Evolutionary conservation across 768 basidiomycete genomes (phyloP).

Genomic region (Boletus insuetus): DNA sequence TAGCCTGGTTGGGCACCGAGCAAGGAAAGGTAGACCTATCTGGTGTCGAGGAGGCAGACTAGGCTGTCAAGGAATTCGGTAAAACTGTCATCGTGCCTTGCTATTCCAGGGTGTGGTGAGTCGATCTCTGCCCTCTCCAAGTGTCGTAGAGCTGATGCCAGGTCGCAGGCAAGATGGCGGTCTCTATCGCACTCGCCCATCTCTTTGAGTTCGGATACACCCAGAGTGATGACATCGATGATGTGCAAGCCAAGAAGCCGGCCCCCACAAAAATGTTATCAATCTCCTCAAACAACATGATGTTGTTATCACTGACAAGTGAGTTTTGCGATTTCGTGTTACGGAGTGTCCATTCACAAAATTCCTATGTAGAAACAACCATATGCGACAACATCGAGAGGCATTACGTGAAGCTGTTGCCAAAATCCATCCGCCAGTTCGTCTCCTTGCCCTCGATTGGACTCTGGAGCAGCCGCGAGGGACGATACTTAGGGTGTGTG

Average conservation of each 20-base stretch:
- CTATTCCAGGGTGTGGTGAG: slow-evolving; percentile 91
- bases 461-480: slow-evolving; percentile 51
- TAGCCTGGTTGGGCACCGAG: slow-evolving; percentile 62
- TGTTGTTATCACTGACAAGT: slow-evolving; percentile 95
- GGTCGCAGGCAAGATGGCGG: slow-evolving; percentile 75
- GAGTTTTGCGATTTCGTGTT: slow-evolving; percentile 21
- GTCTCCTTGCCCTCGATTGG: slow-evolving; percentile 84
- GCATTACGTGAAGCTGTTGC: slow-evolving; percentile 58
- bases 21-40: slow-evolving; percentile 40
- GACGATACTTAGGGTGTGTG: slow-evolving; percentile 71
- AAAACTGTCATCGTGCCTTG: slow-evolving; percentile 91
- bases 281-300: slow-evolving; percentile 57
- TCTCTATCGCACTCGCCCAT: slow-evolving; percentile 73
- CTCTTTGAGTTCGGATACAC: slow-evolving; percentile 90
- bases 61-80: slow-evolving; percentile 36
- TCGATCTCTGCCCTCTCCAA: neutral
- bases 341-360: neutral
- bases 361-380: slow-evolving; percentile 73
- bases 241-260: slow-evolving; percentile 73
- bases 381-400: slow-evolving; percentile 74
- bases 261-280: slow-evolving; percentile 65
- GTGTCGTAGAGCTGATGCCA: neutral
- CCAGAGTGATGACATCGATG: slow-evolving; percentile 94
- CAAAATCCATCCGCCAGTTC: slow-evolving; percentile 50
- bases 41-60: slow-evolving; percentile 21